These are phyloP conservation scores for Suaeda aralocaspica DNA, from an alignment of 148 eudicot species.

Conservation along the genomic window DNA sequence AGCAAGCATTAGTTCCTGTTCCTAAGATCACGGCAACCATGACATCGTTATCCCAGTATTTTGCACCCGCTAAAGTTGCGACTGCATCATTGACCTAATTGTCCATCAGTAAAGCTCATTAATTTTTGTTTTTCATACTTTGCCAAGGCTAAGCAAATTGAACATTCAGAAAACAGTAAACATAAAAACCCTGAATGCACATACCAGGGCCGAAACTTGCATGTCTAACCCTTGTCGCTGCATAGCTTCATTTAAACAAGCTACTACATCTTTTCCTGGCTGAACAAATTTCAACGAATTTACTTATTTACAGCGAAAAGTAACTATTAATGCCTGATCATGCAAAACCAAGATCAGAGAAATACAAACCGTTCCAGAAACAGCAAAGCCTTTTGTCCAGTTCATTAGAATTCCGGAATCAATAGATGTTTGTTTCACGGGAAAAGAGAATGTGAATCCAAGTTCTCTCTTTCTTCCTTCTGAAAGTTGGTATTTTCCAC, in stretches of 20 bases:
- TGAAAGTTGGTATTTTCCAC: conserved; percentile 37
- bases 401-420: conserved; percentile 70
- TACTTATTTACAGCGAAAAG: neutral
- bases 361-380: conserved; percentile 59
- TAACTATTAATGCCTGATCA: too few relatives aligned
- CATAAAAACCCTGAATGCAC: too few relatives aligned
- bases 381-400: conserved; percentile 85
- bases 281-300: conserved; percentile 15
- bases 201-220: conserved; percentile 75
- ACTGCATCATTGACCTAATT: conserved; percentile 71
- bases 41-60: conserved; percentile 76
- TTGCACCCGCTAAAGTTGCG: conserved; percentile 66
- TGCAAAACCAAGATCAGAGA: neutral
- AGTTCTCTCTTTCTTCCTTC: conserved; percentile 56
- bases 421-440: conserved; percentile 73
- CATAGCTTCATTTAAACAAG: conserved; percentile 69
- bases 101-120: conserved; percentile 13
- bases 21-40: conserved; percentile 78
- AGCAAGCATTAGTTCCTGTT: conserved; percentile 85
- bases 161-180: neutral
- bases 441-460: conserved; percentile 84
- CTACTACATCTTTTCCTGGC: conserved; percentile 72
- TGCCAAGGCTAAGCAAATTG: too few relatives aligned
- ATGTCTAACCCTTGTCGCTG: conserved; percentile 53
- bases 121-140: neutral